Conservation (phyloP, 306 rosid genomes). For the Vigna mungo region DNA sequence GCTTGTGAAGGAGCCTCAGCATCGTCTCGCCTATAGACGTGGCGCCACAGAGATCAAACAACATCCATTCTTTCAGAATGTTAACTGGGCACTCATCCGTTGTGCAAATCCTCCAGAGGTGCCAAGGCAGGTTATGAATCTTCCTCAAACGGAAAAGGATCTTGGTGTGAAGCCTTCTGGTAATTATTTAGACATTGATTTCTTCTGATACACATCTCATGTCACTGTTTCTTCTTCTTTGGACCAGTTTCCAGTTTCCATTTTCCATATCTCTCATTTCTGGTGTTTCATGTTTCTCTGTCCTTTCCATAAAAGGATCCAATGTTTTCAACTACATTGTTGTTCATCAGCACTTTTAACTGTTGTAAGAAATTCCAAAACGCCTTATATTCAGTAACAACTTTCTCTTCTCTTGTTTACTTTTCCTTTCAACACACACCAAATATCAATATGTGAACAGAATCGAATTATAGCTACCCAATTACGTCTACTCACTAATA, state of each 20-base stretch:
- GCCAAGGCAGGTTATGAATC: constrained; percentile 59
- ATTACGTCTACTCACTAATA: not conserved
- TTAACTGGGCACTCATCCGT: constrained; percentile 96
- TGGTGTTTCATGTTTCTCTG: constrained; percentile 37
- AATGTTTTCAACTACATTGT: constrained; percentile 36
- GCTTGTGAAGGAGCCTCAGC: constrained; percentile 97
- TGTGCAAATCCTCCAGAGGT: constrained; percentile 90
- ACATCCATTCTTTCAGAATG: constrained; percentile 93
- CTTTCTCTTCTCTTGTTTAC: constrained; percentile 29
- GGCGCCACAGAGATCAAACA: constrained; percentile 97
- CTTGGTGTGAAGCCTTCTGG: constrained; percentile 79
- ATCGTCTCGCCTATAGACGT: constrained; percentile 93
- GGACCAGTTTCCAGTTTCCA: constrained; percentile 32
- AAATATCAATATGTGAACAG: not conserved
- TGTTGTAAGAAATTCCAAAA: constrained; percentile 49
- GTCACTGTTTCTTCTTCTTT: constrained; percentile 7
- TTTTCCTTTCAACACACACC: too few relatives aligned
- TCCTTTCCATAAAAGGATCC: constrained; percentile 51
- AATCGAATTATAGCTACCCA: not conserved
- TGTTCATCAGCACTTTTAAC: constrained; percentile 48
- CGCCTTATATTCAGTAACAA: constrained; percentile 58
- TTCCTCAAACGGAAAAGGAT: constrained; percentile 48
- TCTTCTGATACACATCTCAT: constrained; percentile 64
- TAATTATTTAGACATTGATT: constrained; percentile 93
- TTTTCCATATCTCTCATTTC: constrained; percentile 44